Evolutionary conservation across 2,329 filamentous ascomycete genomes (phyloP), one percentile per base, ranked within the genome.

Genomic region (Neonectria hederae): DNA sequence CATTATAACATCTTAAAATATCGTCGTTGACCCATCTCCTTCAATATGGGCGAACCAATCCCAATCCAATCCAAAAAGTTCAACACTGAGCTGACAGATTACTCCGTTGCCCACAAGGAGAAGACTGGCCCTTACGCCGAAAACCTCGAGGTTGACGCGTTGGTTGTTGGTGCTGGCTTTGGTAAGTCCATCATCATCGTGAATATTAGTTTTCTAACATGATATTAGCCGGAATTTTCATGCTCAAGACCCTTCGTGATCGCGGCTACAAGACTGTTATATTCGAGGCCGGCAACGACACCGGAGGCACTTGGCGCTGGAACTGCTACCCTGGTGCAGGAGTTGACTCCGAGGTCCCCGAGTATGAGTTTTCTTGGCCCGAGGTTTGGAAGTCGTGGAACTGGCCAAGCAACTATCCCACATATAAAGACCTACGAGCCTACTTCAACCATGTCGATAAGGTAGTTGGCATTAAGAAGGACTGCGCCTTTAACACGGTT

Each of bases 361-460:
- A 82, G 57, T 88, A 88, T 63, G 81, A 88, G 66, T 83, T 84
- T 58, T 84, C 81, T 1, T 83, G 82, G 71, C 84, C 84, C 9
- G 82, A 84, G 62, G 78, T 83, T 1, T 85, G 78, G 72, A 79
- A 86, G 73, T 83, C 83, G 4, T 90, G 86, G 86, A 87, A 79
- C 38, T 90, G 86, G 84, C 77, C 79, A 0, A 81, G 75, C 64
- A 83, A 83, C 61, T 88, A 86, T 54, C 85, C 86, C 0, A 81
- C 75, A 11, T 84, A 82, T 24, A 66, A 79, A 24, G 84, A 90
- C 48, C 78, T 90, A 1, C 80, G 84, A 13, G 72, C 74, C 4
- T 90, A 90, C 73, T 90, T 90, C 70, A 82, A 87, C 17, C 84
- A 88, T 54, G 83, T 88, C 19, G 87, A 88, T 58, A 84, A 84